Evolutionary conservation across 2,329 filamentous ascomycete species (phyloP), one percentile per base, ranked within the genome.

Genomic region (Pseudogymnoascus sp.): DNA sequence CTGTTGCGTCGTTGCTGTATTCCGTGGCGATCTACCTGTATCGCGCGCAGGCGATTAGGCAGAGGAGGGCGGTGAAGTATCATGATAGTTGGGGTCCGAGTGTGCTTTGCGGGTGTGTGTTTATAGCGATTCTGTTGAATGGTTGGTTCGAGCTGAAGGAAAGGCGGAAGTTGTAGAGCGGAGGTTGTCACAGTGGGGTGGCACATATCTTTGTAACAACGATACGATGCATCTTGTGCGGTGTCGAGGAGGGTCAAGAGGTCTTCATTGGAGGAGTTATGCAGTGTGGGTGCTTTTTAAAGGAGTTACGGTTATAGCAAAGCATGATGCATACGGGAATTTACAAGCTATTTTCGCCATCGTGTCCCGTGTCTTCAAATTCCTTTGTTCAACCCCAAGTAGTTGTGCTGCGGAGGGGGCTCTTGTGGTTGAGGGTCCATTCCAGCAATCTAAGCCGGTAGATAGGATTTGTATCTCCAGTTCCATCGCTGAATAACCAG

Each of bases 61-160:
- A 86, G 66, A 81, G 92, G 58, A 85, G 85, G 64, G 90, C 88
- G n/a, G 90, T 92, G 38, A 87, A 85, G 67, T 99, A 94, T 73
- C 94, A 97, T 72, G 94, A 99, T 72, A 86, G 84, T 66, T 88
- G 85, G 79, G 94, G 94, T 0, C 92, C 94, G 0, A 91, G 81
- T 3, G 75, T 85, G 19, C 79, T 99, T 30, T 95, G 91, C 67
- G 68, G 79, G 7, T 82, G 88, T 2, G 73, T 97, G 59, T 81
- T 96, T 39, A 74, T 80, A 0, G 89, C 91, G 2, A 84, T 96
- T 9, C 76, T 80, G 3, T 71, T 95, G 23, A 95, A 94, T 72
- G 95, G 96, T 77, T 88, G 75, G 3, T 85, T 90, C 67, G 84
- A 92, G 63, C 80, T 90, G n/a, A 80, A 78, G 35, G 81, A 84